phyloP scores from a whole-genome alignment of 2,329 filamentous ascomycete genomes.

The Sclerotinia trifoliorum region DNA sequence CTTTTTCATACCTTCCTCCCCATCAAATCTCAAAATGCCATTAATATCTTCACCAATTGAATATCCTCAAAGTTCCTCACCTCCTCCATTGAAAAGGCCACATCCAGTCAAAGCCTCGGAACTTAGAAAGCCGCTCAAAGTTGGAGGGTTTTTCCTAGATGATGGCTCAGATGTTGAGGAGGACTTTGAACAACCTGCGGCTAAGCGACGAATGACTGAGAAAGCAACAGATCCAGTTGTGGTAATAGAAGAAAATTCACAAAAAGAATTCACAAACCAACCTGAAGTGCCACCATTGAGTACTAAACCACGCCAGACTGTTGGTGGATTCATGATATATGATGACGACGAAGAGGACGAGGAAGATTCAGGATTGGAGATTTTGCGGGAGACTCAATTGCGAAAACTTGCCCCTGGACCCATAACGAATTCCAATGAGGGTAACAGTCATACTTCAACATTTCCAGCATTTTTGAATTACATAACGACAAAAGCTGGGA shows the following conservation, averaged over 20 bases:
- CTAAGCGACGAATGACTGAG: conserved; percentile 48
- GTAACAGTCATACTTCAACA: neutral
- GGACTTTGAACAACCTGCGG: conserved; percentile 40
- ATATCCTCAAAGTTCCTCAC: conserved; percentile 37
- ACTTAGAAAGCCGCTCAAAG: conserved; percentile 40
- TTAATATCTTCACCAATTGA: conserved; percentile 58
- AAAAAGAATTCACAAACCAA: neutral
- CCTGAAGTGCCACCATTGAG: neutral
- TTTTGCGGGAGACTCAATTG: conserved; percentile 11
- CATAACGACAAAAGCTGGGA: conserved; percentile 26
- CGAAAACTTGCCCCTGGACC: conserved; percentile 7
- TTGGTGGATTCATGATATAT: conserved; percentile 27
- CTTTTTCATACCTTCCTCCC: conserved; percentile 12
- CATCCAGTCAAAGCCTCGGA: conserved; percentile 40
- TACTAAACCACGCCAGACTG: conserved; percentile 11
- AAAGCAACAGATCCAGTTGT: neutral
- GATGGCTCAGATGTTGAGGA: conserved; percentile 45
- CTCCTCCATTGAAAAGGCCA: conserved; percentile 42
- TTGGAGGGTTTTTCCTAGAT: conserved; percentile 48
- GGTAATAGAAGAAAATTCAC: neutral
- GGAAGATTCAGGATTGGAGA: conserved; percentile 1
- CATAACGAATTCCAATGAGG: neutral
- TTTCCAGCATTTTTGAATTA: conserved; percentile 33
- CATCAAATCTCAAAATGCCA: conserved; percentile 48
- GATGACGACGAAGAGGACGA: conserved; percentile 24